Conservation (phyloP, 176 grass and related monocot species). For the Phyllostachys edulis region DNA sequence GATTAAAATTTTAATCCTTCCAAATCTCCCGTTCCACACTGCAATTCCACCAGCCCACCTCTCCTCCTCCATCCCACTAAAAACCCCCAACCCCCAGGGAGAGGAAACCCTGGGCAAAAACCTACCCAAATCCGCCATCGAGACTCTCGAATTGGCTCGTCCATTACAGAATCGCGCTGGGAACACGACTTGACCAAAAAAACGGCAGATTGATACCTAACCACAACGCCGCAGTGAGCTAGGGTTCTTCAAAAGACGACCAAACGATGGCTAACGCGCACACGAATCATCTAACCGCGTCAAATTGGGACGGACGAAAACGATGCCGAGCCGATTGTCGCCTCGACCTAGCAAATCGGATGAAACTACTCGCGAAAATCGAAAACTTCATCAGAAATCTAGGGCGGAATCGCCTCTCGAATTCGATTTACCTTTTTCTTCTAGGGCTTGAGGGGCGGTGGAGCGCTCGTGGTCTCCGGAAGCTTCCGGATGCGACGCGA, state of each 20-base stretch:
- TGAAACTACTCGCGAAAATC: neutral
- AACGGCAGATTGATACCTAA: neutral
- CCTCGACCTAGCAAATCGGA: neutral
- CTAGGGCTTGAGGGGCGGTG: slow-evolving; percentile 12
- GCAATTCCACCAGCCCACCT: neutral
- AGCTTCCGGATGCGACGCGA: slow-evolving; percentile 28
- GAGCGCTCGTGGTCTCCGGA: slow-evolving; percentile 18
- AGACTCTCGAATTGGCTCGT: neutral
- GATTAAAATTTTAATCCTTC: neutral
- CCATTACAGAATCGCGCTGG: neutral
- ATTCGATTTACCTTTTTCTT: neutral
- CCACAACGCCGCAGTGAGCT: neutral
- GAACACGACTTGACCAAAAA: neutral
- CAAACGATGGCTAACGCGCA: neutral
- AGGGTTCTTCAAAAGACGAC: neutral
- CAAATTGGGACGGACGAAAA: neutral
- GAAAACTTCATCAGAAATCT: neutral
- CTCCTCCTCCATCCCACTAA: neutral
- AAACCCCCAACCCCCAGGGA: neutral
- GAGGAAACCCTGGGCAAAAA: neutral
- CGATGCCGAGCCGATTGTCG: neutral
- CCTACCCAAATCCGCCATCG: neutral
- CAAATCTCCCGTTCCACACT: neutral
- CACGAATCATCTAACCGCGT: neutral
- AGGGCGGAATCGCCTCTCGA: neutral